Base-by-base conservation (phyloP, 2,329 filamentous ascomycete genomes). In the Byssothecium circinans region DNA sequence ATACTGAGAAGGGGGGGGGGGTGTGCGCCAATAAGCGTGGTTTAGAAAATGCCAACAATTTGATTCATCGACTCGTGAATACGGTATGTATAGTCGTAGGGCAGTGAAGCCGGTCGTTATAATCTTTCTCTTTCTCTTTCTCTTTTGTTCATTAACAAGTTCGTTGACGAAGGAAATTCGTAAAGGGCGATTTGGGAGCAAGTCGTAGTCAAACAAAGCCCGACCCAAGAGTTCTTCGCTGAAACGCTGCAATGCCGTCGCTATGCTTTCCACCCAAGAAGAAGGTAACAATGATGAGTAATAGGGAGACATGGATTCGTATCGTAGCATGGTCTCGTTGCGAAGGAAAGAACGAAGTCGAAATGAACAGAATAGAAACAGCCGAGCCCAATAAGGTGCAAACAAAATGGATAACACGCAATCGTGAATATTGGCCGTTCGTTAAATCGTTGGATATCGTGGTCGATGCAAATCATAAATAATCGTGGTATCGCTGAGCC, bases 181-280 rank as follows among this genome's bases (percentile, higher is more conserved):
- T 43, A 20, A 50, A 18, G 15, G 40, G 25, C 18, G 35, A 18
- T 15, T 10, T 11, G 18, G 6, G 35, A 37, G 18, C 11, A 37
- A 14, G 35, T 19, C 8, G 8, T 22, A 37, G 22, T 43, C 10
- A 49, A 37, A 23, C 45, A 41, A 49, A 43, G 37, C 18, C 32
- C 51, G 39, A 30, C 43, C 48, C 45, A 38, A 45, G 32, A 33
- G 33, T 37, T 37, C 32, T 46, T 47, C 64, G 64, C 62, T 64
- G 48, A 61, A 67, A 61, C 64, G 64, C 65, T 67, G 54, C 50
- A 61, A 65, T 62, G 58, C 62, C 57, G 51, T 68, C 64, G 64
- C 65, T 69, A 69, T 69, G 66, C 65, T 54, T 62, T 50, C 53
- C 59, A 52, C 54, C 50, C 43, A 34, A 50, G 29, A 58, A 46